phyloP scores from a whole-genome alignment of 2,329 filamentous ascomycete species.

The Cladosporium halotolerans region DNA sequence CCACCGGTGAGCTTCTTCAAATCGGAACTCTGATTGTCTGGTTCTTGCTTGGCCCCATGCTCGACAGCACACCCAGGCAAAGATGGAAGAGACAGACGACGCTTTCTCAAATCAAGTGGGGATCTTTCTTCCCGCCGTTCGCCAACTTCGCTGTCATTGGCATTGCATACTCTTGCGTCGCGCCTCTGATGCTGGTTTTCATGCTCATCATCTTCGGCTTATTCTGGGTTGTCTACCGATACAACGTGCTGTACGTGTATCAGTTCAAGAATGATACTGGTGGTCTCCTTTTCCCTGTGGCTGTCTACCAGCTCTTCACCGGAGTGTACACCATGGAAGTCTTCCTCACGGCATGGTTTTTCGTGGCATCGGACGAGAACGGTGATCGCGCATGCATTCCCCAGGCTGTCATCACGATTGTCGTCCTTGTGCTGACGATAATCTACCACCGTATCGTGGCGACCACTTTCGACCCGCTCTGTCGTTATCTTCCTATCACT shows the following conservation, averaged over 20 bases:
- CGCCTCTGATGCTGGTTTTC: constrained; percentile 86
- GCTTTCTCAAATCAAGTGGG: constrained; percentile 76
- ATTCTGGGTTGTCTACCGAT: constrained; percentile 93
- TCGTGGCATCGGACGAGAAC: constrained; percentile 52
- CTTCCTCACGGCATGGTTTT: constrained; percentile 82
- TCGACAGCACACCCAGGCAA: constrained; percentile 73
- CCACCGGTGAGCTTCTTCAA: constrained; percentile 81
- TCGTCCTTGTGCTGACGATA: constrained; percentile 62
- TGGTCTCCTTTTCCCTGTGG: constrained; percentile 81
- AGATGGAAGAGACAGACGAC: constrained; percentile 84
- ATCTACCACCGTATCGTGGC: constrained; percentile 79
- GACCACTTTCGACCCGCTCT: constrained; percentile 73
- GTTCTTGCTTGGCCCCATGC: constrained; percentile 71
- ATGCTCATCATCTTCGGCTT: constrained; percentile 86
- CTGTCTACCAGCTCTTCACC: constrained; percentile 92
- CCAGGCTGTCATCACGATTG: constrained; percentile 80
- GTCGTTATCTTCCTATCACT: constrained; percentile 86
- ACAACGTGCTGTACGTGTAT: constrained; percentile 91
- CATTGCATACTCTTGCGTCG: constrained; percentile 76
- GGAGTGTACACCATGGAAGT: constrained; percentile 94
- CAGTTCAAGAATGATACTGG: constrained; percentile 87
- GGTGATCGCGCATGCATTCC: constrained; percentile 56
- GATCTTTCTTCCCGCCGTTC: constrained; percentile 89
- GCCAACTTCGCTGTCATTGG: constrained; percentile 94
- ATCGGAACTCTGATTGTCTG: constrained; percentile 71